Evolutionary conservation across 2,329 filamentous ascomycete species (phyloP), one percentile per base, ranked within the genome.

Genomic region (Epicoccum sorghinum): DNA sequence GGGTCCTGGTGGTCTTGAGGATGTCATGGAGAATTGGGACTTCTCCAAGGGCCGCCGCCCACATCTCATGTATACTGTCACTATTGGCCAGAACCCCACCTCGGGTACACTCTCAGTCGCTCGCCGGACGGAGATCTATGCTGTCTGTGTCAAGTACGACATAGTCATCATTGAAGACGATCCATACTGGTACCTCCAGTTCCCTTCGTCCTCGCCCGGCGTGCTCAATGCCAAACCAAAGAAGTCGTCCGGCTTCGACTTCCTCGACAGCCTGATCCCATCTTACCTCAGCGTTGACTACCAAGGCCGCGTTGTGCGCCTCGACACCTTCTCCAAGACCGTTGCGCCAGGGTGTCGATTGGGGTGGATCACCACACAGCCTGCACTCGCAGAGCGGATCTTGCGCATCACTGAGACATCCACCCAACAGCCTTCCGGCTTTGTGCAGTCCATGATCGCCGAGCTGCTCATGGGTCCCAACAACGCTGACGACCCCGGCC

Each of bases 111-210:
- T 96, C 2, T 87, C 89, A 3, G 72, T 95, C 8, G 78, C 88
- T 66, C 86, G 93, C 36, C 85, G 90, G 50, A 89, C 85, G 65
- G 86, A 92, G 46, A 83, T 97, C 25, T 97, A 97, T 70, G 84
- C 82, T 14, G 72, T 97, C 12, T 95, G 90, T 76, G 86, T 86
- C 71, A 84, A 88, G 70, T 96, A 91, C 77, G 92, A 97, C 73
- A 84, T 97, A 59, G 84, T 97, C 67, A 96, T 97, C 61, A 78
- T 96, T 58, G 93, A 98, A 75, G 93, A 98, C 66, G 93, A 97
- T 59, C 93, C 93, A 5, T 97, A 97, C 78, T 97, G 91, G 90
- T 93, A 95, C 73, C 81, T 98, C 7, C 93, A 97, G 72, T 97
- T 86, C 74, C 91, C 91, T 0, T 89, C 89, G 0, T 87, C 89